Evolutionary conservation across 2,329 filamentous ascomycete genomes (phyloP), one percentile per base, ranked within the genome.

Genomic region (Ophiostoma himal-ulmi): DNA sequence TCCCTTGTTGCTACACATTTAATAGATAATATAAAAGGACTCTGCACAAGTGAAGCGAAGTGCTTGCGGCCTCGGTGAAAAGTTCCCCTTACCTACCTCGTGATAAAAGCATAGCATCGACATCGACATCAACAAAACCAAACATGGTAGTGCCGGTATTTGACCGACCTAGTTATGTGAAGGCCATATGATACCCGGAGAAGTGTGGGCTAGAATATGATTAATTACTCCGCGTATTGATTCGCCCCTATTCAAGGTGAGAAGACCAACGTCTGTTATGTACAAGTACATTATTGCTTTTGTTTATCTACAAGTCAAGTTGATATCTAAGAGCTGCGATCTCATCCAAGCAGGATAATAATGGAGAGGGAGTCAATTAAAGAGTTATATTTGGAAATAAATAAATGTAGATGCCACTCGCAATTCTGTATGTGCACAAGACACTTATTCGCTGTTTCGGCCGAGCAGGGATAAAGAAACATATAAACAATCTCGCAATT

Each of bases 61-160:
- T 30, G 52, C 52, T 57, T 26, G 14, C 14, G n/a, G 52, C 52
- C n/a, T 22, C 20, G 13, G 48, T 14, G 44, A 48, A 57, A 5
- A 22, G n/a, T 57, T 57, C 22, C 30, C 26, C 52, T 57, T 8
- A n/a, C 10, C n/a, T 26, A 5, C 10, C 52, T 57, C 22, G 52
- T 57, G 52, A 57, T 57, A 34, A 26, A 17, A 30, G 26, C 26
- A 34, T 7, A 34, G 13, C 26, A 60, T 60, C 26, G 13, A 26
- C n/a, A 20, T 20, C 57, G 26, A 62, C 52, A 26, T 10, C 52
- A 30, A 26, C 52, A 57, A 26, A 5, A 44, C 3, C n/a, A 57
- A 22, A 26, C n/a, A 57, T 26, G 22, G 22, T 62, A 62, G 57
- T 62, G 57, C 57, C 57, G 57, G 57, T 62, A 36, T 62, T 30